Evolutionary conservation across 2,329 filamentous ascomycete genomes (phyloP), one percentile per base, ranked within the genome.

Genomic region (Sporothrix mexicana): DNA sequence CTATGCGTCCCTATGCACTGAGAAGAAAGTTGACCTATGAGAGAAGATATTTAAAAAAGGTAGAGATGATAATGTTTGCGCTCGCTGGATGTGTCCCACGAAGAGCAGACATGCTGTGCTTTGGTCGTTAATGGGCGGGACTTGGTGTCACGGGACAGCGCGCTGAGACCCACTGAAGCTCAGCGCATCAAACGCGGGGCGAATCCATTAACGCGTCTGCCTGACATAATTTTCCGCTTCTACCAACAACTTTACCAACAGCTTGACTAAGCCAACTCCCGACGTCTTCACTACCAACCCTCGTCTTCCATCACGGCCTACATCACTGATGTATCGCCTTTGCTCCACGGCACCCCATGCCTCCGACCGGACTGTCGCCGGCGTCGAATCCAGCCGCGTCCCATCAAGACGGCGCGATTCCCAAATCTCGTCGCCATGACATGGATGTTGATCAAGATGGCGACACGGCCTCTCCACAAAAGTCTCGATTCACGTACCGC

Each of bases 401-500:
- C 51, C 45, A 15, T 53, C 64, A 36, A 20, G 45, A 30, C 15
- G 62, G 47, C 3, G 61, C 61, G 61, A 47, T n/a, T 1, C 10
- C 17, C 23, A 23, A 57, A 13, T 30, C 53, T 7, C 23, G 13
- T 66, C 41, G 41, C 61, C 61, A 47, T 64, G 61, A 47, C 53
- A 13, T 25, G 20, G 10, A 30, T 12, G 23, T 10, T 23, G 53
- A 20, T 15, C 23, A 25, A 9, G 3, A 25, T 20, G 41, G 36
- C 7, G 36, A n/a, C 36, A 23, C 13, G 3, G 17, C 7, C 5
- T 7, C n/a, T 25, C 41, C 41, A 15, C 36, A 12, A 17, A 61
- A 25, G 9, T 98, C 95, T 17, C 88, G 87, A 73, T 98, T 96
- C 82, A 98, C 94, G 2, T 94, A 93, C 80, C 93, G 92, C 74